Evolutionary conservation across 2,329 filamentous ascomycete genomes (phyloP).

Genomic region (Aspergillus ochraceus): DNA sequence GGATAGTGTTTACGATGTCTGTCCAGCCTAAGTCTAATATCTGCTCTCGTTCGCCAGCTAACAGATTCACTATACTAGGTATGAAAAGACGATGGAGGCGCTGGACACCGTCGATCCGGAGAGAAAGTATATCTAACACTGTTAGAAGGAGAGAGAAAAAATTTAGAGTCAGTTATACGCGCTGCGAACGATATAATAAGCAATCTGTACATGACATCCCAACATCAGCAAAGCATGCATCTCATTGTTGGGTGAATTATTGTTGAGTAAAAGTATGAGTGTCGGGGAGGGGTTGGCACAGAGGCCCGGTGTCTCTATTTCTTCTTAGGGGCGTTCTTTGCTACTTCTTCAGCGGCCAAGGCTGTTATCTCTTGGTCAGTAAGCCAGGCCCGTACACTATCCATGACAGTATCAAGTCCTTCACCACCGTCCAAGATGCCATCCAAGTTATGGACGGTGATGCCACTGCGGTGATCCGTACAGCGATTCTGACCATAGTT

Average conservation of each 20-base stretch:
- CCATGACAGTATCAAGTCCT: constrained; percentile 72
- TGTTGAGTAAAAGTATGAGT: not conserved
- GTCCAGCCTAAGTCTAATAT: constrained; percentile 26
- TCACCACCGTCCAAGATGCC: constrained; percentile 76
- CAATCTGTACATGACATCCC: not conserved
- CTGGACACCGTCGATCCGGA: constrained; percentile 80
- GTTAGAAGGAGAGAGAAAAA: not conserved
- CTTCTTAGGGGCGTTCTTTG: constrained; percentile 24
- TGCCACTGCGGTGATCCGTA: constrained; percentile 81
- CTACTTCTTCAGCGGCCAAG: constrained; percentile 65
- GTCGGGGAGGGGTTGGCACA: not conserved
- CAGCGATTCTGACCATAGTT: constrained; percentile 78
- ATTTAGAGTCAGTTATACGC: not conserved
- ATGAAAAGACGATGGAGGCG: constrained; percentile 93
- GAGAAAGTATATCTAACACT: constrained; percentile 70
- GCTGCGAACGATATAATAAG: not conserved
- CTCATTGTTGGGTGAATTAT: no score
- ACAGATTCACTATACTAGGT: constrained; percentile 45
- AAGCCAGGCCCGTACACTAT: constrained; percentile 75
- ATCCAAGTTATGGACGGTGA: constrained; percentile 77
- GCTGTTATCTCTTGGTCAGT: constrained; percentile 71
- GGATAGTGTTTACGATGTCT: constrained; percentile 94
- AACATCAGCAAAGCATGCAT: not conserved
- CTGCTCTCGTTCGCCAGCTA: constrained; percentile 7
- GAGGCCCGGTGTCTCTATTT: not conserved